Evolutionary conservation across 2,329 filamentous ascomycete species (phyloP).

Genomic region (Cucurbitaria berberidis): DNA sequence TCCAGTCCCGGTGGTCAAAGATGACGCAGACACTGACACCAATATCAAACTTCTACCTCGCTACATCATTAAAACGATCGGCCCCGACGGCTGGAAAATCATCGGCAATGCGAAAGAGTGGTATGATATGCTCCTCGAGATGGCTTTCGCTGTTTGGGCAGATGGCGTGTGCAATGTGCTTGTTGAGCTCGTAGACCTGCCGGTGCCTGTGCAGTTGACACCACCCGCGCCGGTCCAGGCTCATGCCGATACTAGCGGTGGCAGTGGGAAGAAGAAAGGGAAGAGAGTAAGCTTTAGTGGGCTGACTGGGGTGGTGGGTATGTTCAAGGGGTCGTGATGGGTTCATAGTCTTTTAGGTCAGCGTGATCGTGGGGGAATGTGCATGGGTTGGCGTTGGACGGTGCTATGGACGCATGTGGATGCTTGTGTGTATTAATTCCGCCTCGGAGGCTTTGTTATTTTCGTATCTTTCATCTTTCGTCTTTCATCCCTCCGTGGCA

Average conservation of each 20-base stretch:
- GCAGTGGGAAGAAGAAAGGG: neutral
- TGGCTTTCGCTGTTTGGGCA: conserved; percentile 38
- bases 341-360: neutral
- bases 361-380: neutral
- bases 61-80: conserved; percentile 33
- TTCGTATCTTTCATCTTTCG: neutral
- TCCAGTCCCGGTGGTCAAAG: neutral
- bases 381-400: neutral
- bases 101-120: conserved; percentile 33
- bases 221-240: neutral
- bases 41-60: conserved; percentile 11
- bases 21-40: neutral
- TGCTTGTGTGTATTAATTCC: neutral
- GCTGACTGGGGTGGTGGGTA: neutral
- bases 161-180: conserved; percentile 41
- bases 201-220: neutral
- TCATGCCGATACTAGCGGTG: neutral
- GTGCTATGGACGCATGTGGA: neutral
- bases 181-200: conserved; percentile 27
- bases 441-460: neutral
- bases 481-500: too few species aligned
- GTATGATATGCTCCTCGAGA: conserved; percentile 33
- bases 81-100: conserved; percentile 26
- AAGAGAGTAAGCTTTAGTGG: neutral
- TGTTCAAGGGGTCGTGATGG: neutral